phyloP scores from a whole-genome alignment of 75 land plant genomes.

The Sequoia sempervirens region DNA sequence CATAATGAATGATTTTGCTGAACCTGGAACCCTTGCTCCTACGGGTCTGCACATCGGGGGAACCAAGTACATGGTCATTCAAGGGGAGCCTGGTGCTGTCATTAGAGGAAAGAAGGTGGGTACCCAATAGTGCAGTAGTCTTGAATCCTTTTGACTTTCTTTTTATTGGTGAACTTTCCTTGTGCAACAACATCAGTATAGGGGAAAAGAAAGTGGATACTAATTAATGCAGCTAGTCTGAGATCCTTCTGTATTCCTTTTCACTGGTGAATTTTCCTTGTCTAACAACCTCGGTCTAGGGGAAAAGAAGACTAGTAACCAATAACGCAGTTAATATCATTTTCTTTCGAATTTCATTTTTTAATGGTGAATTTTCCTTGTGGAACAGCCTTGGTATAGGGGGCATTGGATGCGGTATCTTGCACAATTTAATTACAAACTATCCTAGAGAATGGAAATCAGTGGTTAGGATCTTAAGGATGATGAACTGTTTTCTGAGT shows the following conservation, averaged over 20 bases:
- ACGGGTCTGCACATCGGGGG: conserved; percentile 66
- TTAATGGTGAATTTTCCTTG: too few relatives aligned
- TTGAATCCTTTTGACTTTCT: background rate
- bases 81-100: conserved; percentile 73
- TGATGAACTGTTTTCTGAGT: background rate
- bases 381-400: background rate
- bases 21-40: conserved; percentile 63
- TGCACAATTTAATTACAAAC: background rate
- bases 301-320: background rate
- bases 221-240: too few relatives aligned
- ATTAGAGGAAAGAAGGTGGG: conserved; percentile 83
- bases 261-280: too few relatives aligned
- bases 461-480: background rate
- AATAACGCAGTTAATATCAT: background rate
- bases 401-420: background rate
- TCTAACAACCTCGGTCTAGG: background rate
- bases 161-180: background rate
- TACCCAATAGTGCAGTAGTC: background rate
- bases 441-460: background rate
- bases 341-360: background rate
- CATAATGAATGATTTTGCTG: conserved; percentile 59
- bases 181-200: background rate
- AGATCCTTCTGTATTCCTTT: background rate
- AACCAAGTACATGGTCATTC: conserved; percentile 75
- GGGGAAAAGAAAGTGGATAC: background rate